A percentile compares a stretch with the other conserved stretches of the same genome.
Evolutionary conservation across 768 basidiomycete species (phyloP).

Genomic region (Suillus brevipes): DNA sequence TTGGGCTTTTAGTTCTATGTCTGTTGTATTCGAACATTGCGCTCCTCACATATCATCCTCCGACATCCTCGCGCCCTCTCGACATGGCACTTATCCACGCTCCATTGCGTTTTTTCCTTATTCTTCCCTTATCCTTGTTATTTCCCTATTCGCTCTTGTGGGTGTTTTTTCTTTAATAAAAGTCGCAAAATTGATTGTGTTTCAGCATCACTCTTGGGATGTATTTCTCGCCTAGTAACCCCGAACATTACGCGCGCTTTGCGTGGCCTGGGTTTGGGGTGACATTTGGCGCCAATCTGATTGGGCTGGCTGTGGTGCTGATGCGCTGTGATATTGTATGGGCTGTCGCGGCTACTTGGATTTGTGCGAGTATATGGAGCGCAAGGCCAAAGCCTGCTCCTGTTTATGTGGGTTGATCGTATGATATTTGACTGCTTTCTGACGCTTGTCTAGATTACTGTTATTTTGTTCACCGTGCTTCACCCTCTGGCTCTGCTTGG

Average conservation of each 20-base stretch:
- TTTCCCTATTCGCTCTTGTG: conserved; percentile 60
- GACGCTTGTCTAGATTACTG: conserved; percentile 46
- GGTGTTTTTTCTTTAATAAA: background rate
- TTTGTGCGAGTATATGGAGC: conserved; percentile 65
- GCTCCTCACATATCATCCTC: conserved; percentile 71
- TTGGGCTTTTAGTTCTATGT: conserved; percentile 67
- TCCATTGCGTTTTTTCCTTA: conserved; percentile 69
- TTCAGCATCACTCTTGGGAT: conserved; percentile 71
- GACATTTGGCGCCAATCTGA: conserved; percentile 61
- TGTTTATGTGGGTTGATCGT: conserved; percentile 53
- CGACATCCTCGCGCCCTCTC: conserved; percentile 58
- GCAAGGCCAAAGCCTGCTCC: conserved; percentile 60
- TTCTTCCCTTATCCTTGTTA: conserved; percentile 51
- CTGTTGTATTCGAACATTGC: conserved; percentile 80
- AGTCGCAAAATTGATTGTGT: background rate
- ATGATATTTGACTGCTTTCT: background rate
- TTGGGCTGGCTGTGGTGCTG: conserved; percentile 55
- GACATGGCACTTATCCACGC: conserved; percentile 86
- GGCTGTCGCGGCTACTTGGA: conserved; percentile 75
- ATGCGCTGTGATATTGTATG: conserved; percentile 70
- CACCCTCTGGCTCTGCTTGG: conserved; percentile 62
- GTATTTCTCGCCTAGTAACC: conserved; percentile 49
- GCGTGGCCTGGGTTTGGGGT: conserved; percentile 76
- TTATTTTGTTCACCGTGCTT: conserved; percentile 61
- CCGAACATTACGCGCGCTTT: conserved; percentile 56